phyloP scores from a whole-genome alignment of 345 rosid species.

The Heritiera littoralis region DNA sequence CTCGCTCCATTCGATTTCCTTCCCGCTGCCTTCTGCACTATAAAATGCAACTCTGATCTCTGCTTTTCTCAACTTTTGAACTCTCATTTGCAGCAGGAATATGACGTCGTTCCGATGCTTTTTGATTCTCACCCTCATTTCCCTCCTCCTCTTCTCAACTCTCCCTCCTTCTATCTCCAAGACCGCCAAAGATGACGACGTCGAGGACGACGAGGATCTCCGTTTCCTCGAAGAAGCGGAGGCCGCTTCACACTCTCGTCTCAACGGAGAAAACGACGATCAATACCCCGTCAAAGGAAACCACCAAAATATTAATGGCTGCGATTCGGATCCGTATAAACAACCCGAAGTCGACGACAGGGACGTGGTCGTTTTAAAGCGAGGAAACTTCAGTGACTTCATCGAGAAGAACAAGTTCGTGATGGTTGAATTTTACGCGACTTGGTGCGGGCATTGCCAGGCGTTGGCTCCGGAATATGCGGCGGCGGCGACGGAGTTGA shows the following conservation, averaged over 20 bases:
- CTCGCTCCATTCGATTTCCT: neutral
- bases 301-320: conserved; percentile 62
- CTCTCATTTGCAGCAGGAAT: neutral
- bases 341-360: conserved; percentile 75
- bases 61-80: neutral
- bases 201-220: conserved; percentile 64
- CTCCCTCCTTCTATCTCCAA: conserved; percentile 49
- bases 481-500: conserved; percentile 94
- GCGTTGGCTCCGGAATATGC: conserved; percentile 96
- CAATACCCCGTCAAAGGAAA: conserved; percentile 41
- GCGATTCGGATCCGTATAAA: conserved; percentile 55
- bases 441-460: conserved; percentile 99
- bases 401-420: conserved; percentile 68
- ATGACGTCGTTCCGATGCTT: conserved; percentile 49
- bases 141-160: conserved; percentile 53
- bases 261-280: conserved; percentile 37
- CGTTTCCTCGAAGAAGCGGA: conserved; percentile 76
- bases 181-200: conserved; percentile 22
- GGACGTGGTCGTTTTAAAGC: conserved; percentile 85
- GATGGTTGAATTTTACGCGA: conserved; percentile 97
- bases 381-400: conserved; percentile 70
- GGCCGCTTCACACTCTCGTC: conserved; percentile 20
- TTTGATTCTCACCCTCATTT: conserved; percentile 44
- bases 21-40: neutral
- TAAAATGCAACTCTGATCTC: conserved; percentile 28